A percentile compares a stretch with the other conserved stretches of the same genome.
Evolutionary conservation across 768 basidiomycete genomes (phyloP).

Genomic region (Ramaria rubella): DNA sequence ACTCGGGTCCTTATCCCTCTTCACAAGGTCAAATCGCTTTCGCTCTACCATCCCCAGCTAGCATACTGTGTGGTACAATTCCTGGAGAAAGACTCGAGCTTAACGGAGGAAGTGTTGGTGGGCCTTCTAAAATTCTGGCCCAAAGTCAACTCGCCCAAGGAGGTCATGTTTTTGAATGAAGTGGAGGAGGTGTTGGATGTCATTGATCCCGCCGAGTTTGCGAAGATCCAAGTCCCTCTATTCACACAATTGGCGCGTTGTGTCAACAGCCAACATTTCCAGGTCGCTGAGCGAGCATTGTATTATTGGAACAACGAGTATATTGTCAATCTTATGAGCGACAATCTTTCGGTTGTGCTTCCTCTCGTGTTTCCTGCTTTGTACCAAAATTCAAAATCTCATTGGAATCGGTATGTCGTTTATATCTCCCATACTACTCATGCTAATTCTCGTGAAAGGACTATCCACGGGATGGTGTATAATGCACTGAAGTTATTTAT

Average conservation of each 20-base stretch:
- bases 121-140: slow-evolving; percentile 98
- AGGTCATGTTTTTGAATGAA: slow-evolving; percentile 99
- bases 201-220: slow-evolving; percentile 93
- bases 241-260: slow-evolving; percentile 94
- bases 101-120: slow-evolving; percentile 94
- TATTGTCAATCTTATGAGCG: slow-evolving; percentile 98
- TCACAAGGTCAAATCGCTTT: slow-evolving; percentile 97
- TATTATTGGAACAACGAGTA: slow-evolving; percentile 99
- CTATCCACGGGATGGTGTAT: slow-evolving; percentile 99
- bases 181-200: slow-evolving; percentile 99
- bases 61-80: slow-evolving; percentile 99
- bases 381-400: slow-evolving; percentile 91
- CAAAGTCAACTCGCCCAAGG: slow-evolving; percentile 98
- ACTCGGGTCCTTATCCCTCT: slow-evolving; percentile 89
- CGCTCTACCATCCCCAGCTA: slow-evolving; percentile 97
- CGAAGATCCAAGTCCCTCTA: slow-evolving; percentile 86
- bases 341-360: slow-evolving; percentile 80
- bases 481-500: slow-evolving; percentile 97
- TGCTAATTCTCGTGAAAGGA: slow-evolving; percentile 43
- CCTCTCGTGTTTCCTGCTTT: slow-evolving; percentile 97
- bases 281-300: slow-evolving; percentile 94
- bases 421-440: slow-evolving; percentile 2
- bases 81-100: slow-evolving; percentile 86
- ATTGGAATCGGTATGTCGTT: slow-evolving; percentile 89
- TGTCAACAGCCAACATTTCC: slow-evolving; percentile 99